These are phyloP conservation scores for Cyclanthera cordifolia DNA, from an alignment of 306 rosid genomes.

Conservation along the genomic window DNA sequence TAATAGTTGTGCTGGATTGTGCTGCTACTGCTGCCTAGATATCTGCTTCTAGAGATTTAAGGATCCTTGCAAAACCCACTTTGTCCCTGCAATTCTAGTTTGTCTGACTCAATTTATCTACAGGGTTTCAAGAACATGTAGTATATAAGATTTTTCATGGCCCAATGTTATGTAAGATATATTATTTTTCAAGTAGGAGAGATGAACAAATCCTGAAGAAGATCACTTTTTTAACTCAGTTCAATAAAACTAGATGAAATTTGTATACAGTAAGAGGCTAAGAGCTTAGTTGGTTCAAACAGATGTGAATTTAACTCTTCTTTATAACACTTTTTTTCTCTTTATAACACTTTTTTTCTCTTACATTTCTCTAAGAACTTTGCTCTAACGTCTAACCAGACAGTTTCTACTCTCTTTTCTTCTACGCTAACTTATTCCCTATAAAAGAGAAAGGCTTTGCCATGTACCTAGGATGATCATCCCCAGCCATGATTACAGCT, in stretches of 20 bases:
- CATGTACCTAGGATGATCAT: slow-evolving; percentile 13
- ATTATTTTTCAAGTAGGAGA: neutral
- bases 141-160: neutral
- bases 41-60: slow-evolving; percentile 26
- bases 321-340: neutral
- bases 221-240: neutral
- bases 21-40: slow-evolving; percentile 40
- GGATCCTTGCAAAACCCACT: neutral
- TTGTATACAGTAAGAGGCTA: neutral
- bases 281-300: neutral
- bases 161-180: neutral
- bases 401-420: slow-evolving; percentile 5
- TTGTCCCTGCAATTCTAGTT: neutral
- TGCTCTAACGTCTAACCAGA: neutral
- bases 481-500: slow-evolving; percentile 13
- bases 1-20: slow-evolving; percentile 34
- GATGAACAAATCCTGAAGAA: slow-evolving; percentile 5
- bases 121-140: neutral
- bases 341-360: neutral
- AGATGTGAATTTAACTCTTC: neutral
- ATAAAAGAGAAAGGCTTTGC: slow-evolving; percentile 15
- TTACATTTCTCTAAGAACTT: slow-evolving; percentile 1
- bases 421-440: neutral
- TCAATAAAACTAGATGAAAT: neutral
- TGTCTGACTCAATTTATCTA: slow-evolving; percentile 1